Percentiles rank a stretch among this genome's conserved stretches.
Evolutionary conservation across 1,139 yeast species (phyloP).

Genomic region (Suhomyces yuchorum): DNA sequence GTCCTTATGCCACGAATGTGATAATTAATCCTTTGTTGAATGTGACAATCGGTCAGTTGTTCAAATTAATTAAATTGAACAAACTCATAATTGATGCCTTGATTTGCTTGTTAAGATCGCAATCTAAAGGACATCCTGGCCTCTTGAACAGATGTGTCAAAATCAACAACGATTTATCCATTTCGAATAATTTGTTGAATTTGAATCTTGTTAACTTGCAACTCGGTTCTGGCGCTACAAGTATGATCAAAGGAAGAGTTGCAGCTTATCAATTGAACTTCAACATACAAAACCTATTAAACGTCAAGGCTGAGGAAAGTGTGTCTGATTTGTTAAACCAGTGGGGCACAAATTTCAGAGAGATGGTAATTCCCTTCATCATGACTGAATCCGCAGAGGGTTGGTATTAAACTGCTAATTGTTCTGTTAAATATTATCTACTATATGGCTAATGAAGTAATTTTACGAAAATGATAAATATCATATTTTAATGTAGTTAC

Average conservation of each 20-base stretch:
- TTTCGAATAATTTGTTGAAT: constrained; percentile 37
- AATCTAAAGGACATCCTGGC: constrained; percentile 24
- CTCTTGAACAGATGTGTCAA: constrained; percentile 33
- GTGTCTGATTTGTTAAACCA: constrained; percentile 20
- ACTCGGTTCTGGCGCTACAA: constrained; percentile 28
- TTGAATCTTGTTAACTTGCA: constrained; percentile 26
- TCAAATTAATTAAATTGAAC: constrained; percentile 38
- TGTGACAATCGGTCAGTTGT: constrained; percentile 37
- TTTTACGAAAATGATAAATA: neutral
- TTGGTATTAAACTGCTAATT: constrained; percentile 29
- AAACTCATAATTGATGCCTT: constrained; percentile 40
- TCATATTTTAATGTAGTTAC: neutral
- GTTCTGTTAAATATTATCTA: neutral
- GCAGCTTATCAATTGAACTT: constrained; percentile 34
- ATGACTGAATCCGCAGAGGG: constrained; percentile 39
- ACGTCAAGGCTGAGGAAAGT: constrained; percentile 1
- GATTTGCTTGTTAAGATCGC: constrained; percentile 19
- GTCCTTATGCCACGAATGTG: constrained; percentile 29
- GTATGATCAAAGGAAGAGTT: constrained; percentile 30
- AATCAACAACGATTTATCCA: constrained; percentile 42
- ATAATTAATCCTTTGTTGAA: constrained; percentile 37
- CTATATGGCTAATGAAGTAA: neutral
- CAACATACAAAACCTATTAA: constrained; percentile 13
- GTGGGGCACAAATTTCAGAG: constrained; percentile 35
- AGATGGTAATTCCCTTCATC: constrained; percentile 31